Evolutionary conservation across 768 basidiomycete species (phyloP), one percentile per base, ranked within the genome.

Genomic region (Scleroderma citrinum): DNA sequence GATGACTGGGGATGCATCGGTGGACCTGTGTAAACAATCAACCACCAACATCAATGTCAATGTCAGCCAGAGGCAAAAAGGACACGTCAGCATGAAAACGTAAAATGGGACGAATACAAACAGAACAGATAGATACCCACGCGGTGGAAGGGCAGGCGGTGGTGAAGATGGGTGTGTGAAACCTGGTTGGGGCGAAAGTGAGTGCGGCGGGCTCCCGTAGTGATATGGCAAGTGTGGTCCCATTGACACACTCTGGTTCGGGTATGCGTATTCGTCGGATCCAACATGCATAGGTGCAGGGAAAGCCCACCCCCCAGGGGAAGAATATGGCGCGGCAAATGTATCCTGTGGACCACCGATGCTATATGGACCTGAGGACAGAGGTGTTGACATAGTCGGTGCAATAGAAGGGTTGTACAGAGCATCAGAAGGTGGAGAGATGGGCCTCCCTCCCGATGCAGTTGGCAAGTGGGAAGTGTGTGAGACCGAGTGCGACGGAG

Each of bases 131-230:
- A 23, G 23, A 46, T 47, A 68, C 70, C 56, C 62, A 77, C 76
- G 66, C 50, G 66, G 66, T 20, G 67, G 69, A 43, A 67, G 53
- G 34, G 69, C 48, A 49, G 68, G 67, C 40, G 63, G 60, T 39
- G 58, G 26, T 7, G 50, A 54, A 35, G 60, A 47, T n/a, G 53
- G 49, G 32, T 54, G 53, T 21, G 46, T 26, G n/a, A 21, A 32
- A 35, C 30, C 38, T 20, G 43, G 31, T 12, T 37, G 37, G 29
- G 36, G 19, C 19, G 46, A 2, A 20, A 5, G 36, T 17, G 47
- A 24, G 14, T 26, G 32, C 19, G 47, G 48, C 17, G 12, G 31
- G 29, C 31, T 32, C n/a, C 41, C 26, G 43, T 26, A 17, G 34
- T 31, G 43, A 44, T 44, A 21, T 11, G 43, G 43, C 19, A 44